These are phyloP conservation scores for Kwoniella pini DNA, from an alignment of 768 basidiomycete species.

Conservation along the genomic window DNA sequence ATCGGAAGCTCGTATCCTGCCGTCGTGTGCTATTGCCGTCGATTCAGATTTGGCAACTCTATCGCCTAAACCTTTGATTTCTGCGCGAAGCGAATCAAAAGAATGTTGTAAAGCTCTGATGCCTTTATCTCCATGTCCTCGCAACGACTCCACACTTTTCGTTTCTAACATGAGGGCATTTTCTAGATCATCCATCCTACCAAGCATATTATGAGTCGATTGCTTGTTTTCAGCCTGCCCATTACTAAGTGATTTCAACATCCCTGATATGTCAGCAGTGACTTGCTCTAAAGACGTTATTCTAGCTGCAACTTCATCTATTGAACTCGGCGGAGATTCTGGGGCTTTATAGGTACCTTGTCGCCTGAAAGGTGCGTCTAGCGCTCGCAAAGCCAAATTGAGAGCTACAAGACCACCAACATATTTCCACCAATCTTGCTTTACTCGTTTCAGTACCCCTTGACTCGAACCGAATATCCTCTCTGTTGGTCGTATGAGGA, in stretches of 20 bases:
- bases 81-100: slow-evolving; percentile 11
- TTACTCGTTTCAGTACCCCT: slow-evolving; percentile 13
- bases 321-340: slow-evolving; percentile 40
- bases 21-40: not conserved
- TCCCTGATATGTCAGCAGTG: slow-evolving; percentile 34
- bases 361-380: slow-evolving; percentile 24
- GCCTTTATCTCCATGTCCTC: slow-evolving; percentile 6
- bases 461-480: slow-evolving; percentile 15
- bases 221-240: slow-evolving; percentile 16
- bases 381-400: slow-evolving; percentile 26
- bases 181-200: slow-evolving; percentile 27
- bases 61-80: slow-evolving; percentile 13
- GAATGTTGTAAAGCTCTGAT: slow-evolving; percentile 10
- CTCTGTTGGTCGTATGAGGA: slow-evolving; percentile 17
- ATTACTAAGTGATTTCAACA: slow-evolving; percentile 14
- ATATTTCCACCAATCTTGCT: slow-evolving; percentile 45
- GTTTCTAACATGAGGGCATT: slow-evolving; percentile 16
- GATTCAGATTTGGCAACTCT: slow-evolving; percentile 18
- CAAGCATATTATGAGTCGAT: slow-evolving; percentile 12
- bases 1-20: slow-evolving; percentile 14
- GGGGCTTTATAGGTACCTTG: slow-evolving; percentile 16
- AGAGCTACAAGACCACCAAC: slow-evolving; percentile 33
- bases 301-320: slow-evolving; percentile 50
- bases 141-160: slow-evolving; percentile 14
- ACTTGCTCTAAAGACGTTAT: slow-evolving; percentile 46